Base-by-base conservation (phyloP, 176 grass and related monocot genomes). In the Hyparrhenia diplandra region DNA sequence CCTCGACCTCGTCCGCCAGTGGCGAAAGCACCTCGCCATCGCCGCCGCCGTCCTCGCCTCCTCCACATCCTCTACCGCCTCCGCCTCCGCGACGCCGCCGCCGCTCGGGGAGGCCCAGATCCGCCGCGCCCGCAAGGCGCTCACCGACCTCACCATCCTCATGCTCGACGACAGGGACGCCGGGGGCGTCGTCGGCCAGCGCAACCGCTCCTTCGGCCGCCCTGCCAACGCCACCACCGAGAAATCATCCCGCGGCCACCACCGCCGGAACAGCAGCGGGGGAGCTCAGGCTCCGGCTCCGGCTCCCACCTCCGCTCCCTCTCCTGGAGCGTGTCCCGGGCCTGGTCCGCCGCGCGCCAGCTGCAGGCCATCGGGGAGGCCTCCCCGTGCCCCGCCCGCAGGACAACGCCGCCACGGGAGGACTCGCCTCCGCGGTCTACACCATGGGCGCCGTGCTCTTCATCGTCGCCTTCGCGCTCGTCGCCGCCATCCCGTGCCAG, bases 271-370 rank as follows among this genome's bases (percentile, higher is more conserved):
- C 73, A 92, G 88, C 84, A 93, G 88, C 81, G 85, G 88, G 37
- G 87, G 12, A 79, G 92, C 66, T 80, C 88, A n/a, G 67, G 37
- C 67, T 71, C 68, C 6, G 85, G 87, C 18, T 89, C 88, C 2
- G 10, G 59, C 59, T 78, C 88, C 69, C 92, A 93, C 42, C 81
- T 89, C 85, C 64, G 96, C 43, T 93, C 96, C 2, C 67, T 93
- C 17, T 95, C 92, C 5, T 95, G 96, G 96, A 99, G 96, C 85
- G 96, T 99, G 2, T 99, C 96, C 20, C 90, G 92, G 21, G 74
- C 88, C 2, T 99, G 96, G 96, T 99, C 96, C 13, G 96, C 96
- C 12, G 69, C 96, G 14, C 90, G 93, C 74, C 96, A 99, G 88
- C 88, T 99, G 57, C 96, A 99, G 89, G 88, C 92, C 0, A 91